A percentile compares a stretch with the other conserved stretches of the same genome.
Evolutionary conservation across 768 basidiomycete species (phyloP).

Genomic region (Suillus plorans): DNA sequence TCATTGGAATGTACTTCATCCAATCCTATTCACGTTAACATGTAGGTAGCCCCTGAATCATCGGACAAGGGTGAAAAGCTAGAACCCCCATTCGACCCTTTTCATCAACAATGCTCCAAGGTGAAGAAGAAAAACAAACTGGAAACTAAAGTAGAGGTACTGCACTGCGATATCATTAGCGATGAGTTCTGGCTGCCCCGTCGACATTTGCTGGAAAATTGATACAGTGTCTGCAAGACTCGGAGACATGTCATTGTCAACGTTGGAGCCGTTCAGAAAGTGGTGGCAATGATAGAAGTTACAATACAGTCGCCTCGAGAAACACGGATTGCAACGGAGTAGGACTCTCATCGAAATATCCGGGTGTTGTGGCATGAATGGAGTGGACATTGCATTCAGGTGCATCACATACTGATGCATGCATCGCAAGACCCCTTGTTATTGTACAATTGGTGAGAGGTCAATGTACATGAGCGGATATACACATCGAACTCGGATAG

Average conservation of each 20-base stretch:
- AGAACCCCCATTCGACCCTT: background rate
- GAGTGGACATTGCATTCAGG: background rate
- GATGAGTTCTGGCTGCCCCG: conserved; percentile 76
- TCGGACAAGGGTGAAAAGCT: background rate
- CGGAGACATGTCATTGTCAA: background rate
- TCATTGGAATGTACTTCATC: no score
- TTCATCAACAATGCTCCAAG: conserved; percentile 4
- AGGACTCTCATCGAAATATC: background rate
- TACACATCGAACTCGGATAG: conserved; percentile 52
- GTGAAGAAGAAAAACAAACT: conserved; percentile 35
- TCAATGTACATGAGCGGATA: conserved; percentile 10
- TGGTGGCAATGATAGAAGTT: background rate
- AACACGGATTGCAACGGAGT: background rate
- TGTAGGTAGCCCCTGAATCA: background rate
- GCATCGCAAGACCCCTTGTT: conserved; percentile 53
- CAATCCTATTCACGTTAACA: background rate
- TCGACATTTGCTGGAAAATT: conserved; percentile 49
- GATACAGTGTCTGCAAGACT: conserved; percentile 11
- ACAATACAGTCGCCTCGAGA: background rate
- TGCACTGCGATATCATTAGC: conserved; percentile 84
- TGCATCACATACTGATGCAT: background rate
- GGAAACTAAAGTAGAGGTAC: conserved; percentile 49
- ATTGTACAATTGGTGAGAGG: background rate
- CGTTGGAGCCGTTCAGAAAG: background rate
- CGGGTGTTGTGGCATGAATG: background rate